Evolutionary conservation across 345 rosid genomes (phyloP).

Genomic region (Pelargonium nanum): DNA sequence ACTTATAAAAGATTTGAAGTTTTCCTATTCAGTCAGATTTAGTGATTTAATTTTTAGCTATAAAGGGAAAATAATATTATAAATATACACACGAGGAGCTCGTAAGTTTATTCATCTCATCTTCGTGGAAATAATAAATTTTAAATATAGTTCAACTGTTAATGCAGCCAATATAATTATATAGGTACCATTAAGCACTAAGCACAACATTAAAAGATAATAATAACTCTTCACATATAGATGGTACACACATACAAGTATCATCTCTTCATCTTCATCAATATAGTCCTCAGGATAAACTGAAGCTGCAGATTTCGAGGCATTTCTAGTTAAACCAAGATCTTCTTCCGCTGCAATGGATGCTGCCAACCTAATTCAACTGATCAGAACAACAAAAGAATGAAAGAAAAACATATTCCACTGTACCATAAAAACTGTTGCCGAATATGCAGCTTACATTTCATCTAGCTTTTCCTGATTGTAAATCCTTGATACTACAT

Average conservation of each 20-base stretch:
- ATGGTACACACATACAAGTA: slow-evolving; percentile 12
- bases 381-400: slow-evolving; percentile 15
- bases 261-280: slow-evolving; percentile 35
- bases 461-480: slow-evolving; percentile 52
- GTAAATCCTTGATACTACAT: slow-evolving; percentile 10
- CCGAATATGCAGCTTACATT: slow-evolving; percentile 38
- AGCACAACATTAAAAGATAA: too few species aligned
- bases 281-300: slow-evolving; percentile 31
- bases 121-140: neutral
- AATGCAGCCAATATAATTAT: neutral
- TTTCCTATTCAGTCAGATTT: too few species aligned
- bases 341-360: slow-evolving; percentile 52
- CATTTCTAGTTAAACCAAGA: slow-evolving; percentile 13
- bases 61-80: too few species aligned
- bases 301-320: slow-evolving; percentile 36
- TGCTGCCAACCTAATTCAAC: slow-evolving; percentile 52
- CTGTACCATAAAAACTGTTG: neutral
- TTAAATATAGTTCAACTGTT: neutral
- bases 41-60: too few species aligned
- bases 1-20: neutral
- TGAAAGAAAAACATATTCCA: slow-evolving; percentile 7
- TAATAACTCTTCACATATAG: too few species aligned
- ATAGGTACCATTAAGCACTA: neutral
- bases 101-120: neutral
- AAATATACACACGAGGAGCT: neutral